Conservation (phyloP, 768 basidiomycete genomes). For the Trametes sanguinea region DNA sequence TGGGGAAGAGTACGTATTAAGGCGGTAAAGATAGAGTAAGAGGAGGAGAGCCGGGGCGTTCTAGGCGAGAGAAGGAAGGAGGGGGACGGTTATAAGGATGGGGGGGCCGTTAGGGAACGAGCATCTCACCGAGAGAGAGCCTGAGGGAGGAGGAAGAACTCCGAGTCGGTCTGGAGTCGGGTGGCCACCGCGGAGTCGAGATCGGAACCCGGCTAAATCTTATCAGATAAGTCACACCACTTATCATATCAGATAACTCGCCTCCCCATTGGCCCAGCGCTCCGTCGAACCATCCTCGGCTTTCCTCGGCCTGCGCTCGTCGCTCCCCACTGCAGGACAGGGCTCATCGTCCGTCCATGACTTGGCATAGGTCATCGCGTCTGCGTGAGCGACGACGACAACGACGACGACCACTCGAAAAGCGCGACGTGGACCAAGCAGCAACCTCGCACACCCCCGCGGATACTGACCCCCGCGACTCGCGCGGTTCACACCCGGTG, state of each 20-base stretch:
- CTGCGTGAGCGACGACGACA: neutral
- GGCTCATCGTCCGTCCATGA: neutral
- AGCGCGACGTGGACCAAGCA: neutral
- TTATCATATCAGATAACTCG: conserved; percentile 23
- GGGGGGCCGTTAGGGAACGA: no score
- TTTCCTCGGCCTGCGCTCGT: neutral
- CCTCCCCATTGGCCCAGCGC: conserved; percentile 6
- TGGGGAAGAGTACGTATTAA: conserved; percentile 15
- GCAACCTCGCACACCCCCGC: neutral
- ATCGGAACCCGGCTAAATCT: conserved; percentile 10
- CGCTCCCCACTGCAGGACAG: neutral
- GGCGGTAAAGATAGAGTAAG: conserved; percentile 22
- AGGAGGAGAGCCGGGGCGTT: conserved; percentile 8
- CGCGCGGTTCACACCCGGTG: neutral
- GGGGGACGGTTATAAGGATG: conserved; percentile 18
- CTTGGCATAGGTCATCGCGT: neutral
- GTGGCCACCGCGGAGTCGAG: neutral
- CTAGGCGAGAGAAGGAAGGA: conserved; percentile 19
- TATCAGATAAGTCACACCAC: conserved; percentile 18
- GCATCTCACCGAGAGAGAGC: neutral
- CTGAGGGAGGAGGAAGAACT: neutral
- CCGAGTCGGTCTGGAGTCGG: conserved; percentile 2
- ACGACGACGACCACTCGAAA: neutral
- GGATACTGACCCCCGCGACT: neutral
- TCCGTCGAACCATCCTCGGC: neutral